Evolutionary conservation across 805 yeast genomes (phyloP).

Genomic region (Naumovozyma dairenensis): DNA sequence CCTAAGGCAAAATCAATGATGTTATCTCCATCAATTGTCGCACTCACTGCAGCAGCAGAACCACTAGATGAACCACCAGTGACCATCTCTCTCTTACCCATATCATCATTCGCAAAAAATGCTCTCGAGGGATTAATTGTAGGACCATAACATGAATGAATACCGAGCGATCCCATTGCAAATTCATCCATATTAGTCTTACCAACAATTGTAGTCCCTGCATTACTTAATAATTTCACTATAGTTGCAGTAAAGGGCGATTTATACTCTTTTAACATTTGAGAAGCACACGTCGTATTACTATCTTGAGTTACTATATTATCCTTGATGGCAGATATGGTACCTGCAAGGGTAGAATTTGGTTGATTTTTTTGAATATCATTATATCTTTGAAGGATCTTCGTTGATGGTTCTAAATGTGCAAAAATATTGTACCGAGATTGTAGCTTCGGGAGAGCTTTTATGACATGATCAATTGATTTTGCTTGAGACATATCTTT

Average conservation of each 20-base stretch:
- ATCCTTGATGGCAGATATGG: constrained; percentile 57
- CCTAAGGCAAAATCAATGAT: constrained; percentile 73
- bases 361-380: not conserved
- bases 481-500: too few relatives aligned
- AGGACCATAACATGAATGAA: constrained; percentile 47
- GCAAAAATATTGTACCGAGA: constrained; percentile 36
- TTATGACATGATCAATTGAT: too few relatives aligned
- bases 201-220: constrained; percentile 54
- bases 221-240: constrained; percentile 38
- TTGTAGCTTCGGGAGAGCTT: constrained; percentile 15
- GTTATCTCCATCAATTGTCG: too few relatives aligned
- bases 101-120: constrained; percentile 28
- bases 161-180: constrained; percentile 85
- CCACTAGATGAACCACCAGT: constrained; percentile 97
- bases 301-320: constrained; percentile 58
- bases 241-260: constrained; percentile 84
- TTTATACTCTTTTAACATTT: constrained; percentile 44
- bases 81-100: too few relatives aligned
- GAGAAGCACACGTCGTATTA: constrained; percentile 75
- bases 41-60: constrained; percentile 84
- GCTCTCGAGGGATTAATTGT: constrained; percentile 52
- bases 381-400: not conserved
- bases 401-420: not conserved
- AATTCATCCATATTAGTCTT: constrained; percentile 93
- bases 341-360: constrained; percentile 21